Evolutionary conservation across 1,284 basidiomycete genomes (phyloP).

Genomic region (Ustilago bromivora): DNA sequence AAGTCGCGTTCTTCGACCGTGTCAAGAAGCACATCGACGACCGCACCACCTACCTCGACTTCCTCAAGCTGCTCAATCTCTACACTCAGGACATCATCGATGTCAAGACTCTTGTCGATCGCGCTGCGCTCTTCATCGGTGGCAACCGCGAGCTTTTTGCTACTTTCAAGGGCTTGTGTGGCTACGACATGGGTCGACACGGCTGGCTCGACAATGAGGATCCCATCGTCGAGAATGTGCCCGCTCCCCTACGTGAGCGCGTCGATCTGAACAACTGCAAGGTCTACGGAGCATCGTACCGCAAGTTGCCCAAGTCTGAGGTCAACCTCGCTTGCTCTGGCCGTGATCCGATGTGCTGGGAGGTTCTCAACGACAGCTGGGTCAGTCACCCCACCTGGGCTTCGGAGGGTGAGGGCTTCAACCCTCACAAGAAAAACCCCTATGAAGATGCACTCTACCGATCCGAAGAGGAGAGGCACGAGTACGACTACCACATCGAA

Average conservation of each 20-base stretch:
- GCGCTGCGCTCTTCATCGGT: slow-evolving; percentile 85
- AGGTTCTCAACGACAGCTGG: slow-evolving; percentile 79
- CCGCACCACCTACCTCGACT: slow-evolving; percentile 92
- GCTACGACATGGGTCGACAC: slow-evolving; percentile 78
- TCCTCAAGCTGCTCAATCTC: slow-evolving; percentile 92
- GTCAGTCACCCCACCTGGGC: slow-evolving; percentile 98
- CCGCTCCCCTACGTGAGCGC: slow-evolving; percentile 67
- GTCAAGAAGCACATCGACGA: slow-evolving; percentile 87
- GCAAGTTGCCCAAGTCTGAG: slow-evolving; percentile 87
- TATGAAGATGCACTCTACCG: slow-evolving; percentile 97
- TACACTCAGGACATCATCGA: slow-evolving; percentile 94
- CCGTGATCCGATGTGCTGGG: slow-evolving; percentile 93
- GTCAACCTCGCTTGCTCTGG: slow-evolving; percentile 90
- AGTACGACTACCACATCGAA: slow-evolving; percentile 97
- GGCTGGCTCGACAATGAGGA: slow-evolving; percentile 73
- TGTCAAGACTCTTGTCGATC: slow-evolving; percentile 82
- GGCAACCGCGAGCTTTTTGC: slow-evolving; percentile 82
- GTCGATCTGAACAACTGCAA: slow-evolving; percentile 68
- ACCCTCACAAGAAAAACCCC: slow-evolving; percentile 95
- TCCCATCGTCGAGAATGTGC: slow-evolving; percentile 71
- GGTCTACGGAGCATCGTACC: slow-evolving; percentile 86
- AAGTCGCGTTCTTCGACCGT: slow-evolving; percentile 92
- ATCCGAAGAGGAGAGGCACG: slow-evolving; percentile 97
- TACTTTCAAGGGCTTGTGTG: slow-evolving; percentile 89
- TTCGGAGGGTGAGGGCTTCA: slow-evolving; percentile 92